phyloP scores from a whole-genome alignment of 495 filamentous ascomycete species.

The Sordaria brevicollis region DNA sequence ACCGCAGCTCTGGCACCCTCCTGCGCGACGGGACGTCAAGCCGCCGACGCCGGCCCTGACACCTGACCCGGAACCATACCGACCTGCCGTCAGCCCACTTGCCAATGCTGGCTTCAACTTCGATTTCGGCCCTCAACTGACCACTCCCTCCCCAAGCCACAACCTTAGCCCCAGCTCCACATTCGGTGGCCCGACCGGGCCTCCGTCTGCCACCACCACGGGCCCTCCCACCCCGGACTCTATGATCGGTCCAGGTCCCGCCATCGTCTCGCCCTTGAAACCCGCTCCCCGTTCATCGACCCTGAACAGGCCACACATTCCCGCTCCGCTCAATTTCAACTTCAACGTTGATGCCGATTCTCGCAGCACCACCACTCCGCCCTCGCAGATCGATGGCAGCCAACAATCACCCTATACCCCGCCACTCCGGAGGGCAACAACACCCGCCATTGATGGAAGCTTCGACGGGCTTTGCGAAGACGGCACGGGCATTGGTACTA shows the following conservation, averaged over 20 bases:
- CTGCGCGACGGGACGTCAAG: conserved; percentile 1
- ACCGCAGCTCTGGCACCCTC: conserved; percentile 11
- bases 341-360: conserved; percentile 19
- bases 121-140: conserved; percentile 12
- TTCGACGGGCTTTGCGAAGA: background rate
- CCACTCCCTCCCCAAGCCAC: conserved; percentile 10
- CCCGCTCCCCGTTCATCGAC: background rate
- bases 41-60: conserved; percentile 1
- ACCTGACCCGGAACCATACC: background rate
- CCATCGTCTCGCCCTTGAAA: background rate
- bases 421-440: background rate
- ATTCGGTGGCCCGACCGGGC: conserved; percentile 12
- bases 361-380: conserved; percentile 5
- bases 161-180: conserved; percentile 22
- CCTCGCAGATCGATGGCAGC: conserved; percentile 2
- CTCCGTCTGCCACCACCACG: conserved; percentile 1
- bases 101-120: conserved; percentile 22
- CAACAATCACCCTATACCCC: conserved; percentile 14
- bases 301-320: conserved; percentile 11
- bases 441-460: conserved; percentile 2
- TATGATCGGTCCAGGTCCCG: background rate
- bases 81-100: conserved; percentile 1
- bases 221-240: background rate
- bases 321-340: conserved; percentile 16
- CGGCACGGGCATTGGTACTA: background rate